Evolutionary conservation across 257 asterid species (phyloP).

Genomic region (Forsythia suspensa): DNA sequence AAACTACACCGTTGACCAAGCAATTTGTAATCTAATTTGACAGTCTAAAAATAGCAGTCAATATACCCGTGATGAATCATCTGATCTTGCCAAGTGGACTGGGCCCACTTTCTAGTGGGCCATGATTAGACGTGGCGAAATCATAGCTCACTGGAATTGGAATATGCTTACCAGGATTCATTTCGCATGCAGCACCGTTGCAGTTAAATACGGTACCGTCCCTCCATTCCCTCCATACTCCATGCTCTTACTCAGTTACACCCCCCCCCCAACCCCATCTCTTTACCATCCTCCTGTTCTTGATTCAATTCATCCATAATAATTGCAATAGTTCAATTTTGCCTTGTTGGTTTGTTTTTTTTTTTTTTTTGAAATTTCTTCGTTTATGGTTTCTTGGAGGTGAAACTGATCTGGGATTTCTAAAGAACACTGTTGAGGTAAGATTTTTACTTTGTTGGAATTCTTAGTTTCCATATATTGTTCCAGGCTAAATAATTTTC

Average conservation of each 20-base stretch:
- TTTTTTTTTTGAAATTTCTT: background rate
- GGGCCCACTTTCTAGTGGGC: background rate
- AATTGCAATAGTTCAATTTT: background rate
- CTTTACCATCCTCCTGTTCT: background rate
- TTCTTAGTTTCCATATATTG: background rate
- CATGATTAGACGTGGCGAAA: background rate
- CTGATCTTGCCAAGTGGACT: background rate
- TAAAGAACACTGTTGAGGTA: background rate
- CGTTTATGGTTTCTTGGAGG: background rate
- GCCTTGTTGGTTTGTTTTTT: background rate
- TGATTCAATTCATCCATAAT: background rate
- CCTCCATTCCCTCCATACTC: constrained; percentile 2
- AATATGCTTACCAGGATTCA: background rate
- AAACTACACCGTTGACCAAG: background rate
- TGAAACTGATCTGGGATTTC: background rate
- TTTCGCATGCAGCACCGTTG: background rate
- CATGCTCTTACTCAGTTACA: background rate
- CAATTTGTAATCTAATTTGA: background rate
- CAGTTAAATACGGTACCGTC: constrained; percentile 21
- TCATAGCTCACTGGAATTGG: background rate
- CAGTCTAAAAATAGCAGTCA: background rate
- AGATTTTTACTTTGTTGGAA: background rate
- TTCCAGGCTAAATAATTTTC: background rate
- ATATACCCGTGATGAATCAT: background rate
- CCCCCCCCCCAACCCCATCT: background rate